Conservation (phyloP, 805 yeast species). For the Kuraishia molischiana region DNA sequence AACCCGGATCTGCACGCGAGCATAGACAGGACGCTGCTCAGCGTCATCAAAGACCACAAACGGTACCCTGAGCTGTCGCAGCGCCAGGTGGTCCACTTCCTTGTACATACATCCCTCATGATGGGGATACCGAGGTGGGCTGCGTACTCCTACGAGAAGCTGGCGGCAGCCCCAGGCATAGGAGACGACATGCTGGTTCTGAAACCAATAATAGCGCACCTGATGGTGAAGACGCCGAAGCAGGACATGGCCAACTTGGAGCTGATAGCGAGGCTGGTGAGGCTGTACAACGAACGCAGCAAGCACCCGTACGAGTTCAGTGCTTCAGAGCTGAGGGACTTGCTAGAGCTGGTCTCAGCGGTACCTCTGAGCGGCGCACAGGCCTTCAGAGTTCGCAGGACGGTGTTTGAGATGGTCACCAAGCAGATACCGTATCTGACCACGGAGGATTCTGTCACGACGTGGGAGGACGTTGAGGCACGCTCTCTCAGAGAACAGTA, state of each 20-base stretch:
- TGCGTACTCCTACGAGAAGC: background rate
- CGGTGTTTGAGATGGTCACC: background rate
- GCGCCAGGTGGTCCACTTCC: background rate
- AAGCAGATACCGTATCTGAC: background rate
- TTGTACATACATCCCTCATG: background rate
- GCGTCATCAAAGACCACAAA: background rate
- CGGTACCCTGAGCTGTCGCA: background rate
- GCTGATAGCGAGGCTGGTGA: background rate
- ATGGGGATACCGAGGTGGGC: background rate
- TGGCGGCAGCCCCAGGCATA: too few relatives aligned
- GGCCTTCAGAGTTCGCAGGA: background rate
- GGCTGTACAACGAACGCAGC: background rate
- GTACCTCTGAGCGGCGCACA: background rate
- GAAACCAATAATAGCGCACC: slow-evolving; percentile 2
- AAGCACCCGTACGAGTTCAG: background rate
- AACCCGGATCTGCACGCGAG: background rate
- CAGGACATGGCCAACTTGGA: slow-evolving; percentile 2
- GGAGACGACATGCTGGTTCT: slow-evolving; percentile 3
- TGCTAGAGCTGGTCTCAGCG: background rate
- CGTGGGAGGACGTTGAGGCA: background rate
- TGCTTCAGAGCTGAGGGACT: background rate
- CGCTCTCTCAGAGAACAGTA: background rate
- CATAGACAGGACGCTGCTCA: background rate
- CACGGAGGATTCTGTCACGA: background rate
- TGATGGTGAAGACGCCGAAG: slow-evolving; percentile 5